Conservation (phyloP, 371 early-diverging fungal species). For the Mortierella sp. region DNA sequence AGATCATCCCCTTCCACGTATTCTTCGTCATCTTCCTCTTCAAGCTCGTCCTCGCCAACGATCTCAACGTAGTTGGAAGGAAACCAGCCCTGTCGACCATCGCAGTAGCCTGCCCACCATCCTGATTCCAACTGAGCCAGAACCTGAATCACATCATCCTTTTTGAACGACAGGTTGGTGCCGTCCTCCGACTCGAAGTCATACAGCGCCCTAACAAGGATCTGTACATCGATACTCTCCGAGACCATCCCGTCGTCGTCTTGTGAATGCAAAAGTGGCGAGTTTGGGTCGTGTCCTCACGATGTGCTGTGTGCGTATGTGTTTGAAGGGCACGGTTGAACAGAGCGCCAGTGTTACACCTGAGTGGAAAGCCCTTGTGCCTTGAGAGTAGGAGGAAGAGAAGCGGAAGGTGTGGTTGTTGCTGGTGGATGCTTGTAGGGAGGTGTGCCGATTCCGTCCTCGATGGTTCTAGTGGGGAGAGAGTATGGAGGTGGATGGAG, state of each 20-base stretch:
- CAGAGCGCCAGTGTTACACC: no score
- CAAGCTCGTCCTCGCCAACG: constrained; percentile 30
- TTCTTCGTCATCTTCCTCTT: constrained; percentile 26
- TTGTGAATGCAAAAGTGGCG: background rate
- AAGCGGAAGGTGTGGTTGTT: background rate
- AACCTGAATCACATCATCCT: constrained; percentile 85
- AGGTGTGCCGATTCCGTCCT: no score
- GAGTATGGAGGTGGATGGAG: no score
- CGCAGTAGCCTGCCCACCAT: constrained; percentile 91
- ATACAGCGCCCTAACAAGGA: constrained; percentile 44
- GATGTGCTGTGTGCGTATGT: no score
- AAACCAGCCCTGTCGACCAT: constrained; percentile 85
- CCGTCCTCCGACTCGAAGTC: constrained; percentile 43
- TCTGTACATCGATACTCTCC: constrained; percentile 18
- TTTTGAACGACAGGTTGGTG: constrained; percentile 73
- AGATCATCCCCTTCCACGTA: constrained; percentile 29
- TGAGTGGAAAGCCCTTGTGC: background rate
- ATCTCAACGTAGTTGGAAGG: constrained; percentile 61
- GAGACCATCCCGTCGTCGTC: constrained; percentile 13
- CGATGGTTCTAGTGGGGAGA: no score
- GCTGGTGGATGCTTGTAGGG: no score
- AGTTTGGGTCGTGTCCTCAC: no score
- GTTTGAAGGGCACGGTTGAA: no score
- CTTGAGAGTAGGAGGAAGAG: background rate
- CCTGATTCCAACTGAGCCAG: constrained; percentile 85